phyloP scores from a whole-genome alignment of 2,329 filamentous ascomycete genomes.

The Iodosphaeria phyllophila region DNA sequence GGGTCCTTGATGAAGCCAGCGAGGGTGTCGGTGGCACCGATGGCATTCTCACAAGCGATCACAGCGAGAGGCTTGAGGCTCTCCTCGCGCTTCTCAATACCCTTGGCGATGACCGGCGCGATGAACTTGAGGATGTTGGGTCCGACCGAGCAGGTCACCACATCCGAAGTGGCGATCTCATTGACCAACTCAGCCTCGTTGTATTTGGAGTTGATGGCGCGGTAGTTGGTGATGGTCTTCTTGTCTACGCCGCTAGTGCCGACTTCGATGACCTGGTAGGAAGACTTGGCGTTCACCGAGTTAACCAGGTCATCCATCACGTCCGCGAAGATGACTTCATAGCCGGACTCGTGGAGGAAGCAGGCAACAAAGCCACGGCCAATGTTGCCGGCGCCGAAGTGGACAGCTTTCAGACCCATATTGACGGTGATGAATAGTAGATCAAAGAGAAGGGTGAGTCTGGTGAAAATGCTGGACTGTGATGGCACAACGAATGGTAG shows the following conservation, averaged over 20 bases:
- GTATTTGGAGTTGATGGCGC: conserved; percentile 85
- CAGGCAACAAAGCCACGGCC: conserved; percentile 74
- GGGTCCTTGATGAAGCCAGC: conserved; percentile 62
- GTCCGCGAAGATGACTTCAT: conserved; percentile 92
- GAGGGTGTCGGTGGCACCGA: conserved; percentile 80
- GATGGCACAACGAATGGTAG: neutral
- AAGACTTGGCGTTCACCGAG: conserved; percentile 51
- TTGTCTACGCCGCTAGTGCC: conserved; percentile 64
- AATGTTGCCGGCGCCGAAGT: conserved; percentile 78
- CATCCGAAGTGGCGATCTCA: conserved; percentile 71
- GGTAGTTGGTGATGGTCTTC: conserved; percentile 84
- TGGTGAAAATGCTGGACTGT: neutral
- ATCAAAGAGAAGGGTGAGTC: neutral
- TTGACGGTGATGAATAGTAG: conserved; percentile 7
- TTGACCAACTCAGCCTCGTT: conserved; percentile 65
- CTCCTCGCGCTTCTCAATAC: conserved; percentile 58
- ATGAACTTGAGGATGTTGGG: conserved; percentile 95
- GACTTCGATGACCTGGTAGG: conserved; percentile 87
- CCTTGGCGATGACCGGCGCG: conserved; percentile 87
- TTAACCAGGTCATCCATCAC: conserved; percentile 74
- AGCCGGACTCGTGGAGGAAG: conserved; percentile 87
- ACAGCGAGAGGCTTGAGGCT: conserved; percentile 56
- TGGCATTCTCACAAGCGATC: conserved; percentile 96
- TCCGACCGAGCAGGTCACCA: conserved; percentile 93
- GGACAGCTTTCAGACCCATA: conserved; percentile 52